These are phyloP conservation scores for Chaetomium olivaceum DNA, from an alignment of 2,329 filamentous ascomycete genomes.

Conservation along the genomic window DNA sequence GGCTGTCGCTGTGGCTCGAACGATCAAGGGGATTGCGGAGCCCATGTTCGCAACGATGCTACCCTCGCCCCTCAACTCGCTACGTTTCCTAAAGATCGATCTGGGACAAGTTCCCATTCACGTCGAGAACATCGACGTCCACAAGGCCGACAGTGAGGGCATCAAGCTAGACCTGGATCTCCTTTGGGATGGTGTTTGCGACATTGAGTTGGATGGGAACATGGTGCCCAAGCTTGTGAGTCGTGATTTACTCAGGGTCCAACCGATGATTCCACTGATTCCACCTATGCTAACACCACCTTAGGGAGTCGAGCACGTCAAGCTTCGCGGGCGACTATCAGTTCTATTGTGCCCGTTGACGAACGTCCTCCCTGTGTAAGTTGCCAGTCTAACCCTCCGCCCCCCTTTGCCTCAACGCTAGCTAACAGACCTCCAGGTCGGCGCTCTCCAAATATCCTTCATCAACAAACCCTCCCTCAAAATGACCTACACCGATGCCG, in stretches of 20 bases:
- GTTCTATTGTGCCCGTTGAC: slow-evolving; percentile 48
- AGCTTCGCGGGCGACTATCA: slow-evolving; percentile 46
- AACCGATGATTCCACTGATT: background rate
- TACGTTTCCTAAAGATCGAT: slow-evolving; percentile 49
- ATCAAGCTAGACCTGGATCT: slow-evolving; percentile 53
- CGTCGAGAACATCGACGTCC: slow-evolving; percentile 46
- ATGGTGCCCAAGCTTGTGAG: slow-evolving; percentile 47
- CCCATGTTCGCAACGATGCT: slow-evolving; percentile 50
- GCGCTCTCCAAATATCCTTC: slow-evolving; percentile 50
- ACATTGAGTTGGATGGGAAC: slow-evolving; percentile 49
- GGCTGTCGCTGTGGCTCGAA: slow-evolving; percentile 45
- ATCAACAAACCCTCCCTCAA: slow-evolving; percentile 50
- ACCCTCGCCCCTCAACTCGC: slow-evolving; percentile 45
- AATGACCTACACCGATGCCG: slow-evolving; percentile 50
- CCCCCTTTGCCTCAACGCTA: background rate
- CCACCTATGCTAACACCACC: background rate
- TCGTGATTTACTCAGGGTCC: slow-evolving; percentile 16
- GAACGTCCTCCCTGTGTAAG: slow-evolving; percentile 48
- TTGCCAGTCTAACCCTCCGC: slow-evolving; percentile 15
- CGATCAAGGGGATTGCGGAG: slow-evolving; percentile 50
- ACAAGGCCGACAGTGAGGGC: slow-evolving; percentile 46
- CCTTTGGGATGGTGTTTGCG: slow-evolving; percentile 47
- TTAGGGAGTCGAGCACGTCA: slow-evolving; percentile 48
- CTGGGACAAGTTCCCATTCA: slow-evolving; percentile 45
- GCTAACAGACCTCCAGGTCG: slow-evolving; percentile 40